Base-by-base conservation (phyloP, 2,329 filamentous ascomycete genomes). In the Fusarium sp. region DNA sequence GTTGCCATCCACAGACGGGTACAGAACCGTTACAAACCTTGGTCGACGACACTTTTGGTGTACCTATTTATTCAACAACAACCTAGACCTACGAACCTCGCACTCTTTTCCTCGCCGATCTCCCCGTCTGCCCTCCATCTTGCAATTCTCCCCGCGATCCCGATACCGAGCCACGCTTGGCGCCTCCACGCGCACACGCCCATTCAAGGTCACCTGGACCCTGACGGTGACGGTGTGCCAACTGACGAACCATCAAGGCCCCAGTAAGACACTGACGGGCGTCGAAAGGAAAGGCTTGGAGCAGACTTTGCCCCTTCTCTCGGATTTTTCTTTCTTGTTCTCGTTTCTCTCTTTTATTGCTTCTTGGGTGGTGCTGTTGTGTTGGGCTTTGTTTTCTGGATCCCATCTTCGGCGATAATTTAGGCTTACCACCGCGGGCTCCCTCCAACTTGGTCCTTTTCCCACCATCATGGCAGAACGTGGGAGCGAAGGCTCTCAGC, bases 401-500 rank as follows among this genome's bases (percentile, higher is more conserved):
- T 44, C 36, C 38, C 27, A 49, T 16, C 31, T 33, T 25, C 50
- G 29, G 7, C 31, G 18, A 36, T 34, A 34, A 54, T 23, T 23
- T 14, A 54, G 4, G 31, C 29, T 36, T 54, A 29, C 31, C 50
- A 54, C 20, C 50, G 13, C 18, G 16, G 31, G 16, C 50, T 14
- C 27, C 16, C 46, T 49, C 29, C 18, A 33, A 8, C 50, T 51
- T 46, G 31, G 31, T 25, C 44, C 58, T 25, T 50, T 44, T 27
- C 42, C 36, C 44, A 20, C 58, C 46, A 54, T 55, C 66, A 81
- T 81, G 79, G 70, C 77, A 36, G 75, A 78, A 61, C 69, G 71
- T 42, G 74, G 75, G 53, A 67, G 69, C 42, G 73, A 75, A 54
- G 62, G 67, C 55, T 79, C 78, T 14, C 76, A 77, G 64, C 78